Evolutionary conservation across 148 eudicot genomes (phyloP), one percentile per base, ranked within the genome.

Genomic region (Cornus florida): DNA sequence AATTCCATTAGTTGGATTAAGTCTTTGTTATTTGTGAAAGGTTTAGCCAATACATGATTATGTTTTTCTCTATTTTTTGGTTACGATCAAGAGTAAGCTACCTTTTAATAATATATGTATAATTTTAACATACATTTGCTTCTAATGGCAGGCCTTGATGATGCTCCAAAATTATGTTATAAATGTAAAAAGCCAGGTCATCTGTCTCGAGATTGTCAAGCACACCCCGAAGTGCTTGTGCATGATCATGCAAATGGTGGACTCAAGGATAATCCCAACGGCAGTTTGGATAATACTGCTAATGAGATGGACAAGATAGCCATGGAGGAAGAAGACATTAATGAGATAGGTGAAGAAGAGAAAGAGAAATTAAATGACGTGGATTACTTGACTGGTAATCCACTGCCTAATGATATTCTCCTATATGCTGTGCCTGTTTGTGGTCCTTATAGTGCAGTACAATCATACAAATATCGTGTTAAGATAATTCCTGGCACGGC

Each of bases 281-380:
- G 69, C 57, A 75, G 57, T 77, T 70, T 74, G 13, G 70, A 77
- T 78, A 74, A 77, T 71, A 70, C 82, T 79, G 79, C 78, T 69
- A 73, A 79, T 82, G 92, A 87, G 83, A 80, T 78, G 83, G 99
- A 95, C 72, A 86, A 67, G 86, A 84, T 91, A 68, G 87, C 85
- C 67, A 92, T 95, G 97, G 99, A 95, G 87, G 99, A 96, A 86
- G 99, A 93, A 33, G 99, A 96, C 85, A 91, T 93, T 77, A 88
- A 96, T 77, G 99, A 96, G 90, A 96, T 96, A 75, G 99, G 94
- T 69, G 99, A 93, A 87, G 98, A 93, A 78, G 99, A 93, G 79
- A 96, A 87, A 77, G 97, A 67, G 79, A 96, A 88, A 88, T 81
- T 96, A 69, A 93, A 90, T 75, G 99, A 96, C 77, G 90, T 93